phyloP scores from a whole-genome alignment of 1,284 basidiomycete genomes.

The Ceraceosorus bombacis region DNA sequence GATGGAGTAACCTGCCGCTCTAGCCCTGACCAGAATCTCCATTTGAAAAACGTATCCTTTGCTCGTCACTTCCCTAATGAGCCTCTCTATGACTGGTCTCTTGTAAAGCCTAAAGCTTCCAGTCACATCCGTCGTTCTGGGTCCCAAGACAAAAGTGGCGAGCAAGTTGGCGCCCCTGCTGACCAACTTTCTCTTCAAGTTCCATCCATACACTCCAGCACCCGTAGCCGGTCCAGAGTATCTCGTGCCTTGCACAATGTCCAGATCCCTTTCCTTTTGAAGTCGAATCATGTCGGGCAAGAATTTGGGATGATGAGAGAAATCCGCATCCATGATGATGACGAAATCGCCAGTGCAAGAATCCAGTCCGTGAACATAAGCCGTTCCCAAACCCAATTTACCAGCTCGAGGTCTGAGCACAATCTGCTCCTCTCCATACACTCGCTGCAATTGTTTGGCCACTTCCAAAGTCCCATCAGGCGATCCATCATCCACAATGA shows the following conservation, averaged over 20 bases:
- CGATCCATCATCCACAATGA: conserved; percentile 82
- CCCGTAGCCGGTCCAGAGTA: conserved; percentile 34
- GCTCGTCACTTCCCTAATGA: conserved; percentile 72
- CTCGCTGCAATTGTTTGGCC: conserved; percentile 64
- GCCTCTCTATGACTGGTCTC: conserved; percentile 64
- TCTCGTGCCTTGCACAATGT: conserved; percentile 35
- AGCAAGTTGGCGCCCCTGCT: conserved; percentile 31
- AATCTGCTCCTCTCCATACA: conserved; percentile 76
- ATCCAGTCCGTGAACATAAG: conserved; percentile 82
- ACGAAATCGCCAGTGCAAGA: conserved; percentile 86
- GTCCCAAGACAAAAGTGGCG: conserved; percentile 28
- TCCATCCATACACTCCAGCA: conserved; percentile 36
- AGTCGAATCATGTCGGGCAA: conserved; percentile 32
- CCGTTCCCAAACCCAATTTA: conserved; percentile 81
- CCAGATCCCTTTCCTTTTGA: conserved; percentile 21
- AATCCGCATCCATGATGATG: conserved; percentile 93
- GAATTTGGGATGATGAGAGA: conserved; percentile 62
- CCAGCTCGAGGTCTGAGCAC: conserved; percentile 76
- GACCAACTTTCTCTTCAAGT: conserved; percentile 37
- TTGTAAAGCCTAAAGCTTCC: conserved; percentile 61
- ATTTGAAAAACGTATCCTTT: conserved; percentile 93
- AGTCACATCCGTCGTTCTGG: conserved; percentile 33
- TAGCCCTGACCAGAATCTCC: conserved; percentile 89
- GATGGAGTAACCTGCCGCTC: conserved; percentile 69
- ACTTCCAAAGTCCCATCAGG: conserved; percentile 86